Conservation (phyloP, 2,329 filamentous ascomycete genomes). For the Microdochium trichocladiopsis region DNA sequence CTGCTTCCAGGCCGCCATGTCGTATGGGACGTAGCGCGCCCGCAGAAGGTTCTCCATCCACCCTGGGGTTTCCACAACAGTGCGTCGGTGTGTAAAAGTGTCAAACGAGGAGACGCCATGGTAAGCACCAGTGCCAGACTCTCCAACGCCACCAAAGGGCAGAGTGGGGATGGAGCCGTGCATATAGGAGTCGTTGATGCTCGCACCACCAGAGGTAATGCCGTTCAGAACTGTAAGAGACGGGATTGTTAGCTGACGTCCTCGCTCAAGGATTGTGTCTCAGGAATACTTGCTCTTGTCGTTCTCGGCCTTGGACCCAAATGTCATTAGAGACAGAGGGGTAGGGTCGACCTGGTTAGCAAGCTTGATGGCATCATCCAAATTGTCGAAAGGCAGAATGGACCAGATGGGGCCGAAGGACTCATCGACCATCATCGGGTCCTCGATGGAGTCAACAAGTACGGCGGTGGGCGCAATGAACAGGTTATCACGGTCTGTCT, state of each 20-base stretch:
- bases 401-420: constrained; percentile 91
- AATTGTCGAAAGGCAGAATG: constrained; percentile 66
- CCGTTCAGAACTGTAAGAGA: constrained; percentile 43
- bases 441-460: constrained; percentile 67
- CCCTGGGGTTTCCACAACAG: constrained; percentile 51
- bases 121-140: constrained; percentile 70
- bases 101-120: constrained; percentile 71
- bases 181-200: constrained; percentile 61
- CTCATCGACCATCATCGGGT: constrained; percentile 75
- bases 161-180: constrained; percentile 65
- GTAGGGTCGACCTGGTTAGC: constrained; percentile 78
- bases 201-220: constrained; percentile 62
- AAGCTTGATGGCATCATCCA: constrained; percentile 80
- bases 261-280: background rate
- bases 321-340: constrained; percentile 77
- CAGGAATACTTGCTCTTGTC: constrained; percentile 52
- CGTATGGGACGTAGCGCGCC: constrained; percentile 62
- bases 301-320: constrained; percentile 74
- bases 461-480: constrained; percentile 94
- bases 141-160: constrained; percentile 77
- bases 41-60: constrained; percentile 64
- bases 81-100: constrained; percentile 36
- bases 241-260: constrained; percentile 1
- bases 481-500: constrained; percentile 69
- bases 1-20: constrained; percentile 33